A percentile compares a stretch with the other conserved stretches of the same genome.
Conservation (phyloP, 305 asterid genomes). For the Solanum hybrid region DNA sequence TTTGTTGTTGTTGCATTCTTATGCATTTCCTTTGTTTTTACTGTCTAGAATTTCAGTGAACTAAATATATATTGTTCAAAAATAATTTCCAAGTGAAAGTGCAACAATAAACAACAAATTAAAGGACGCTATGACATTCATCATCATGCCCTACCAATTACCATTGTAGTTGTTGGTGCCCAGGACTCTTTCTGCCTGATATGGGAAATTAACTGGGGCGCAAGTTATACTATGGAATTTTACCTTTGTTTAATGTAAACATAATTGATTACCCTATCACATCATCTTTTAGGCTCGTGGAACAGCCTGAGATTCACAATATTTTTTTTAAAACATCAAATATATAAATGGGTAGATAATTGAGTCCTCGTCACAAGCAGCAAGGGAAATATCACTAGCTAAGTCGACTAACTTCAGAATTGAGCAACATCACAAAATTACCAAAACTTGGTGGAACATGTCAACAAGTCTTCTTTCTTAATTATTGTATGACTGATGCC, state of each 20-base stretch:
- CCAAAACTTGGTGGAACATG: neutral
- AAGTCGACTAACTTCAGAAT: neutral
- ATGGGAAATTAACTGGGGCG: neutral
- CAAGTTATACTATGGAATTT: neutral
- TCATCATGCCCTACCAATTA: neutral
- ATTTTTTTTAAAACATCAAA: neutral
- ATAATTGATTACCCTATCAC: neutral
- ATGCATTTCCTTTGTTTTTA: neutral
- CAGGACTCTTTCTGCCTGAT: neutral
- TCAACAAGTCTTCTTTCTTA: neutral
- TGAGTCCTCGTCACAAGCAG: neutral
- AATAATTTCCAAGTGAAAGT: neutral
- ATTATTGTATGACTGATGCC: neutral
- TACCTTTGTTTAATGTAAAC: neutral
- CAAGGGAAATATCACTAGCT: neutral
- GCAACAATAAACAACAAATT: neutral
- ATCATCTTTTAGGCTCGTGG: neutral
- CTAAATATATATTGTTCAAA: neutral
- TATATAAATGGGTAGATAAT: neutral
- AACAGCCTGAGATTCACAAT: neutral
- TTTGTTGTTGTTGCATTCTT: neutral
- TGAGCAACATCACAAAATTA: neutral
- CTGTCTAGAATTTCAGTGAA: neutral
- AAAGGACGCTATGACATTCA: neutral
- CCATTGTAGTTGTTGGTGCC: neutral